These are phyloP conservation scores for Chlamydomonas reinhardtii DNA, from an alignment of 163 green algal species.

Conservation along the genomic window DNA sequence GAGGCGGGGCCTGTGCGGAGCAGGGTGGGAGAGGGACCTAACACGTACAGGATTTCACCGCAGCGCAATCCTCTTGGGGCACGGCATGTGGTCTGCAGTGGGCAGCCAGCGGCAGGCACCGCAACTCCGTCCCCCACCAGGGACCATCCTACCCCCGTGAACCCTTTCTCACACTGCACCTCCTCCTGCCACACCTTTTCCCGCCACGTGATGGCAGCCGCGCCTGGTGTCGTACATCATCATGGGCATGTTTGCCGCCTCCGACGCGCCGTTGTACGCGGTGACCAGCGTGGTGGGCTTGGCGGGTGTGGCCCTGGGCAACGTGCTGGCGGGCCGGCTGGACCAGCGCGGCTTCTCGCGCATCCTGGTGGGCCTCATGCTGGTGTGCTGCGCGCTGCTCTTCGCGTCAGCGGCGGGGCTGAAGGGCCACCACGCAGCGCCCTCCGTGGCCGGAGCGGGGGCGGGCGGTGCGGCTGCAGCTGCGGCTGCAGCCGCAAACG, in stretches of 20 bases:
- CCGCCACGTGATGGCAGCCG: not conserved
- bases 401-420: conserved; percentile 47
- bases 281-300: not conserved
- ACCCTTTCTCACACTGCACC: no score
- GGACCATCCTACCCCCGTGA: no score
- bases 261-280: conserved; percentile 44
- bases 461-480: no score
- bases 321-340: conserved; percentile 17
- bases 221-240: conserved; percentile 51
- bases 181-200: not conserved
- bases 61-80: no score
- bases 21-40: no score
- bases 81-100: no score
- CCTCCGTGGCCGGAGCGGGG: no score
- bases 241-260: conserved; percentile 41
- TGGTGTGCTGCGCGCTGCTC: conserved; percentile 56
- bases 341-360: conserved; percentile 53
- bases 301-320: conserved; percentile 42
- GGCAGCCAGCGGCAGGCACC: no score
- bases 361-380: conserved; percentile 54
- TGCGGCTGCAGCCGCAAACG: no score
- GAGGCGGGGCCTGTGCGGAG: no score
- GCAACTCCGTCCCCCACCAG: no score
- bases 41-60: no score
- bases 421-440: not conserved